Percentiles rank a stretch among this genome's conserved stretches.
Evolutionary conservation across 2,329 filamentous ascomycete species (phyloP).

Genomic region (Calonectria honghensis): DNA sequence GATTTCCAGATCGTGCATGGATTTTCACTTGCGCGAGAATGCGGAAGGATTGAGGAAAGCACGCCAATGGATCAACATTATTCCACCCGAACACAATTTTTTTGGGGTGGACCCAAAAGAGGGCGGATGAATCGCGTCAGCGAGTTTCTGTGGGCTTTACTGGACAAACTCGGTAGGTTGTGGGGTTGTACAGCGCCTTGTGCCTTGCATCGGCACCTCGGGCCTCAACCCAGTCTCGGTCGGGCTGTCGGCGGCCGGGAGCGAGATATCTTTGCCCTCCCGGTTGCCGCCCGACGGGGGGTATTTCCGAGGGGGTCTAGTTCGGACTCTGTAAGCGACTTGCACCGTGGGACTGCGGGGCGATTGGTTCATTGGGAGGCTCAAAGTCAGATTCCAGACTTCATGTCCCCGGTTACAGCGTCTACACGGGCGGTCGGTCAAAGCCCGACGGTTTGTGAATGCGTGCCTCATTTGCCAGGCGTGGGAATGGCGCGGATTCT

Average conservation of each 20-base stretch:
- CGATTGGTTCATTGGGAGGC: constrained; percentile 14
- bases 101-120: too few species aligned
- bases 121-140: constrained; percentile 6
- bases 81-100: neutral
- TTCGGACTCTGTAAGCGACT: constrained; percentile 17
- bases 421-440: neutral
- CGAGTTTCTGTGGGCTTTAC: neutral
- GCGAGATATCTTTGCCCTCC: constrained; percentile 13
- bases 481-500: neutral
- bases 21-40: neutral
- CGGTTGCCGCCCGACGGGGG: constrained; percentile 32
- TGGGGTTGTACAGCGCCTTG: constrained; percentile 3
- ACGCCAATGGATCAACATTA: constrained; percentile 14
- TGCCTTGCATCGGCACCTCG: constrained; percentile 40
- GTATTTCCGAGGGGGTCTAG: constrained; percentile 14
- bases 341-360: constrained; percentile 4
- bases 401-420: constrained; percentile 6
- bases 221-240: constrained; percentile 28
- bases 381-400: constrained; percentile 17
- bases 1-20: constrained; percentile 11
- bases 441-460: neutral
- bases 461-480: neutral
- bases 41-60: neutral
- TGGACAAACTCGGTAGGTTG: constrained; percentile 11
- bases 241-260: constrained; percentile 38